Evolutionary conservation across 2,329 filamentous ascomycete species (phyloP).

Genomic region (Aureobasidium sp.): DNA sequence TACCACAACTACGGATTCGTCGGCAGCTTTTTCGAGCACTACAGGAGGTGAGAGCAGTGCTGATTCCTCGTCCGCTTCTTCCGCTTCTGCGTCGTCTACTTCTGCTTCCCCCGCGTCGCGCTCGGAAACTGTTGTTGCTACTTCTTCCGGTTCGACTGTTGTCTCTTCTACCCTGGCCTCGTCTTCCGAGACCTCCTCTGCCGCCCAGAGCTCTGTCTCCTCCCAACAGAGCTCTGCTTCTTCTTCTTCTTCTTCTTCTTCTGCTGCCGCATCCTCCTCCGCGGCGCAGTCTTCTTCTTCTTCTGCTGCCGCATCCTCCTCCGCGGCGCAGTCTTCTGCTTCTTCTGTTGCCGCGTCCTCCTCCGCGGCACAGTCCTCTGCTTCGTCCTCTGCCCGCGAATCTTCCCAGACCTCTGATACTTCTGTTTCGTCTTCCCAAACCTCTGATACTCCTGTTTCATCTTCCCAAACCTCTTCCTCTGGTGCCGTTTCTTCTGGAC

Average conservation of each 20-base stretch:
- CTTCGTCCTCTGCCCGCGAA: neutral
- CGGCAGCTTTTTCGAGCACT: slow-evolving; percentile 14
- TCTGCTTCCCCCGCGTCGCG: slow-evolving; percentile 11
- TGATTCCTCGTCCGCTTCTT: slow-evolving; percentile 14
- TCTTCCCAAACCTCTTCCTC: slow-evolving; percentile 13
- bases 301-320: too few species aligned
- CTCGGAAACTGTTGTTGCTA: slow-evolving; percentile 10
- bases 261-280: too few species aligned
- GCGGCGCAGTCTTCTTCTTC: too few species aligned
- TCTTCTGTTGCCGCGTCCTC: slow-evolving; percentile 10
- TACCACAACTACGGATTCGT: slow-evolving; percentile 14
- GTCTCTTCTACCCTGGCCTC: neutral
- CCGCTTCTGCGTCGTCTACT: slow-evolving; percentile 13
- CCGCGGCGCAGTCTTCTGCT: too few species aligned
- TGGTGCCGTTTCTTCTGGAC: slow-evolving; percentile 12
- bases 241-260: too few species aligned
- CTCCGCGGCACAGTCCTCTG: slow-evolving; percentile 3
- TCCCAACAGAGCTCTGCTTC: neutral
- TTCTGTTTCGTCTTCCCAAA: slow-evolving; percentile 11
- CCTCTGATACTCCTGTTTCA: slow-evolving; percentile 10
- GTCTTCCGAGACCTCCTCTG: slow-evolving; percentile 8
- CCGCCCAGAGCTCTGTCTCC: slow-evolving; percentile 17
- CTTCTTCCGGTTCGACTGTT: slow-evolving; percentile 7
- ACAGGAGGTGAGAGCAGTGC: slow-evolving; percentile 17
- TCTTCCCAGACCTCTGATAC: slow-evolving; percentile 12